Evolutionary conservation across 164 flowering plant species (phyloP), one percentile per base, ranked within the genome.

Genomic region (Stephania japonica): DNA sequence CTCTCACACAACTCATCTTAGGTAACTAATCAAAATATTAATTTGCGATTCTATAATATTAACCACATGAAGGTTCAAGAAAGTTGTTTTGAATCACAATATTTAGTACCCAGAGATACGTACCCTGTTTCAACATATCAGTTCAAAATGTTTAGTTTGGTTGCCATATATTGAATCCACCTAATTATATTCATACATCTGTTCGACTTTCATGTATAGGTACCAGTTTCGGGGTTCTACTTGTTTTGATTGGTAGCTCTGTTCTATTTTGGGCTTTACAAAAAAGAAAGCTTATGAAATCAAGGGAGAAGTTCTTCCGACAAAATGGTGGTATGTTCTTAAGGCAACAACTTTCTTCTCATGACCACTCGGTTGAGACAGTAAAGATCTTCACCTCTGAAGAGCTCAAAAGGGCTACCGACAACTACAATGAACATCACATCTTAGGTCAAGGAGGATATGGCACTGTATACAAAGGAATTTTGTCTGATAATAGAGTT

Each of bases 291-390:
- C 59, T 70, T 21, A 18, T 21, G 1, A n/a, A 24, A 70, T 14
- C 27, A 14, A 71, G 42, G 38, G 49, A 71, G n/a, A 71, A 71
- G 23, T 59, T 44, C 26, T 71, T 71, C 38, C 43, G 19, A n/a
- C 49, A 61, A 41, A 71, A 71, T 71, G 73, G 73, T 19, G 73
- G 73, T 41, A 9, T 61, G 18, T 62, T 71, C 19, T 42, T 71
- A 32, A 25, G 42, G 42, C 66, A 71, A 12, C 67, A 61, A 9
- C 62, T 70, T 19, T 24, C 38, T 10, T 7, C 42, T 12, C 42
- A 42, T 13, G 63, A 70, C 25, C 42, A 16, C 27, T 14, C 21
- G 16, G 7, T 49, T 3, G 42, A 70, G 12, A 7, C 65, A 56
- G 9, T 38, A 2, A 71, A 61, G 26, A 71, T 71, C 18, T 71